These are phyloP conservation scores for Uncinocarpus reesii DNA, from an alignment of 2,329 filamentous ascomycete genomes.

Conservation along the genomic window DNA sequence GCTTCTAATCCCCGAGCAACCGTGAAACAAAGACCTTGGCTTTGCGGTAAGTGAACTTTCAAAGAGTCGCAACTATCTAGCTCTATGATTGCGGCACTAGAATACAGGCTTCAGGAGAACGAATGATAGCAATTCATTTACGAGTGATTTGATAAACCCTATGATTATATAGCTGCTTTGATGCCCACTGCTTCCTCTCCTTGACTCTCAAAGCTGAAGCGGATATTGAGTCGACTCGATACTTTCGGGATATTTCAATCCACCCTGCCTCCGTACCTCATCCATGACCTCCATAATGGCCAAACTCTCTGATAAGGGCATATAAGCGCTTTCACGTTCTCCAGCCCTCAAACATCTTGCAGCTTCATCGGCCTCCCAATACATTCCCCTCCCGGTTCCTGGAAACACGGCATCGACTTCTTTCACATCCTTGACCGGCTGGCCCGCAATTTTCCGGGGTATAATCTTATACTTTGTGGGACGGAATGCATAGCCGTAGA, in stretches of 20 bases:
- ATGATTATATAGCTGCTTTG: too few species aligned
- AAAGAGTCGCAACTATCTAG: too few species aligned
- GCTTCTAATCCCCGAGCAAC: too few species aligned
- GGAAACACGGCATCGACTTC: slow-evolving; percentile 39
- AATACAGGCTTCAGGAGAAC: too few species aligned
- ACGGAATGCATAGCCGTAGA: slow-evolving; percentile 60
- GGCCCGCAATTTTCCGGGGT: slow-evolving; percentile 39
- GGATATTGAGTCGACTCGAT: slow-evolving; percentile 54
- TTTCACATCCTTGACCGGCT: slow-evolving; percentile 28
- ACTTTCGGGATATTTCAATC: slow-evolving; percentile 52
- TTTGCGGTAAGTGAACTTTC: too few species aligned
- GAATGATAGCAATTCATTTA: too few species aligned
- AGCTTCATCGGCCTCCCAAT: slow-evolving; percentile 76
- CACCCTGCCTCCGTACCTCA: slow-evolving; percentile 54
- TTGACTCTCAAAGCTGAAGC: slow-evolving; percentile 31
- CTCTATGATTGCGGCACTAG: too few species aligned
- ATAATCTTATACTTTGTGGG: slow-evolving; percentile 58
- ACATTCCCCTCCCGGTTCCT: slow-evolving; percentile 68
- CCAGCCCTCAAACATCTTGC: slow-evolving; percentile 66
- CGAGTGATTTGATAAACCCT: too few species aligned
- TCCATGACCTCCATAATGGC: slow-evolving; percentile 77
- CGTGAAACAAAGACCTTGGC: too few species aligned
- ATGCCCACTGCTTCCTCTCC: too few species aligned
- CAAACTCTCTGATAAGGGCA: slow-evolving; percentile 67
- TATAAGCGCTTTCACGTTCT: slow-evolving; percentile 59